Evolutionary conservation across 768 basidiomycete species (phyloP).

Genomic region (Mycena alexandri): DNA sequence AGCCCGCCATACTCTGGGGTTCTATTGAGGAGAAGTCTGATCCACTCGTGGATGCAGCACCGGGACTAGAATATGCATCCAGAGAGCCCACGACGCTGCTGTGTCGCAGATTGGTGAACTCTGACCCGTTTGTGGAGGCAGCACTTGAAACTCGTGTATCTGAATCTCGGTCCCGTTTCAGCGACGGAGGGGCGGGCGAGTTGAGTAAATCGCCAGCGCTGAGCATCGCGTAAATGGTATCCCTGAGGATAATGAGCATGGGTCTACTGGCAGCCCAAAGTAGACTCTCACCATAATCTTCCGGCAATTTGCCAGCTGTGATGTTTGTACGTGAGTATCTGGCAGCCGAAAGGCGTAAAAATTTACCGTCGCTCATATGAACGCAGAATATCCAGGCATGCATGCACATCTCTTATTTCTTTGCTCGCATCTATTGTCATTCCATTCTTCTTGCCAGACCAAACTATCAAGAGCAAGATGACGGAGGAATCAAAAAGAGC

Average conservation of each 20-base stretch:
- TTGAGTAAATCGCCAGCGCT: conserved; percentile 63
- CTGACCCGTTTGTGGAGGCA: not conserved
- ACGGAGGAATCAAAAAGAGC: conserved; percentile 64
- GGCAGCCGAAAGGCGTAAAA: no score
- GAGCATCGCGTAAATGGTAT: conserved; percentile 65
- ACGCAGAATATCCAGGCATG: conserved; percentile 59
- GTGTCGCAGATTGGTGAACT: not conserved
- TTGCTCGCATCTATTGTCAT: conserved; percentile 54
- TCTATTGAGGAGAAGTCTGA: conserved; percentile 12
- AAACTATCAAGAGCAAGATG: conserved; percentile 68
- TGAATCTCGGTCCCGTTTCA: conserved; percentile 31
- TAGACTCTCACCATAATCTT: conserved; percentile 56
- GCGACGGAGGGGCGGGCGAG: conserved; percentile 22
- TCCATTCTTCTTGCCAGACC: conserved; percentile 62
- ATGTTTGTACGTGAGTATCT: not conserved
- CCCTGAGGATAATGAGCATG: conserved; percentile 48
- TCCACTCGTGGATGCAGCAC: conserved; percentile 6
- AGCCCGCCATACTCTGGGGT: conserved; percentile 11
- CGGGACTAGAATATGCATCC: conserved; percentile 3
- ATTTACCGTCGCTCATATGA: conserved; percentile 31
- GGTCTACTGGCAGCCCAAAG: not conserved
- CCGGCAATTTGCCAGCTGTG: conserved; percentile 59
- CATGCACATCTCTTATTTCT: conserved; percentile 68
- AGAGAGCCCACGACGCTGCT: conserved; percentile 1
- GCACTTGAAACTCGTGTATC: not conserved